Conservation (phyloP, 768 basidiomycete genomes). For the Sistotremastrum niveocremeum region DNA sequence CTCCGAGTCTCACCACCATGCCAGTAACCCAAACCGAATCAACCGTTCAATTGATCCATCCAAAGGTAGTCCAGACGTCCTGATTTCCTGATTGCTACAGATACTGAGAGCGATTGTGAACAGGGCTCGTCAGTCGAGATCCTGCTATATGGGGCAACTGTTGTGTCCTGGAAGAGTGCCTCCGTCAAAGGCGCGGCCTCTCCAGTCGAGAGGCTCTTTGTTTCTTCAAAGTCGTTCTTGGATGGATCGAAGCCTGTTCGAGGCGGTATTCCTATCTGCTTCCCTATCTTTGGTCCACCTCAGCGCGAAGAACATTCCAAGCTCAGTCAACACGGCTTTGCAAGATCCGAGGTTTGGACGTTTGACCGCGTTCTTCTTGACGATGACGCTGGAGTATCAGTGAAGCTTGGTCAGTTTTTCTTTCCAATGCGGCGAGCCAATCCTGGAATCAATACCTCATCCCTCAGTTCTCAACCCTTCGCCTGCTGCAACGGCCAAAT, state of each 20-base stretch:
- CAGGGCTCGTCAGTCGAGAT: conserved; percentile 58
- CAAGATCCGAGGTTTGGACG: conserved; percentile 62
- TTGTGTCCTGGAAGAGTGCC: conserved; percentile 71
- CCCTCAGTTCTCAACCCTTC: conserved; percentile 49
- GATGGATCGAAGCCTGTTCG: conserved; percentile 73
- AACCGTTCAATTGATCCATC: conserved; percentile 41
- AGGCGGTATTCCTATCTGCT: conserved; percentile 48
- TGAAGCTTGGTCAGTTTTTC: conserved; percentile 50
- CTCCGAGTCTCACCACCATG: conserved; percentile 25
- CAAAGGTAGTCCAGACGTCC: conserved; percentile 30
- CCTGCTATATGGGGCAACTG: conserved; percentile 72
- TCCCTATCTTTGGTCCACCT: conserved; percentile 84
- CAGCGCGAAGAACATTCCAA: conserved; percentile 55
- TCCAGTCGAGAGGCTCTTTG: conserved; percentile 59
- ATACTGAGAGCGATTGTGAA: not conserved
- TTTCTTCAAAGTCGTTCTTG: conserved; percentile 64
- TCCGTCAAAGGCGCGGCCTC: conserved; percentile 18
- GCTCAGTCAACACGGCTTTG: conserved; percentile 85
- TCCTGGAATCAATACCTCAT: not conserved
- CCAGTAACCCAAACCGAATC: conserved; percentile 35
- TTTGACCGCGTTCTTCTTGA: conserved; percentile 53
- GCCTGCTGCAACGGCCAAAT: conserved; percentile 40
- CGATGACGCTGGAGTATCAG: conserved; percentile 56
- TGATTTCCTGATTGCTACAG: not conserved
- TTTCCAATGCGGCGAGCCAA: not conserved